Percentiles rank a stretch among this genome's conserved stretches.
Conservation (phyloP, 805 yeast genomes). For the Danielozyma ontarioensis region DNA sequence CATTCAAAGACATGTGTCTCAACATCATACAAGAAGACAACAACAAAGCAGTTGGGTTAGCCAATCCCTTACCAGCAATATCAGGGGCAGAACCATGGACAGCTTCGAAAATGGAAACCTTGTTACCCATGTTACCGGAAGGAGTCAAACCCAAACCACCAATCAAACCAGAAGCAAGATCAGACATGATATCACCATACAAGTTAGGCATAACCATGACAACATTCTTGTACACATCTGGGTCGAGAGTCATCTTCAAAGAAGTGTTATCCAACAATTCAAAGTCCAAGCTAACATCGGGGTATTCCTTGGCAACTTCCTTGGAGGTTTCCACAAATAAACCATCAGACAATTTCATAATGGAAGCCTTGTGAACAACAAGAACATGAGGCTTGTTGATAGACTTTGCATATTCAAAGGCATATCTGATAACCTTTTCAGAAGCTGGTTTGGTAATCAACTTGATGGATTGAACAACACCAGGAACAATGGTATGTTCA, state of each 20-base stretch:
- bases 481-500: slow-evolving; percentile 96
- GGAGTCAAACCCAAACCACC: slow-evolving; percentile 99
- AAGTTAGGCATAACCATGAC: slow-evolving; percentile 99
- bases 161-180: slow-evolving; percentile 93
- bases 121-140: slow-evolving; percentile 98
- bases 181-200: slow-evolving; percentile 99
- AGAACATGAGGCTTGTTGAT: slow-evolving; percentile 82
- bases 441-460: slow-evolving; percentile 95
- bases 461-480: slow-evolving; percentile 97
- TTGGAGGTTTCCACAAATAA: slow-evolving; percentile 88
- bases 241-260: slow-evolving; percentile 83
- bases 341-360: slow-evolving; percentile 98
- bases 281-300: slow-evolving; percentile 74
- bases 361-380: slow-evolving; percentile 97
- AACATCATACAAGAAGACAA: slow-evolving; percentile 98
- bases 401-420: slow-evolving; percentile 91
- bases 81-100: slow-evolving; percentile 99
- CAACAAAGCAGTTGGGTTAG: slow-evolving; percentile 97
- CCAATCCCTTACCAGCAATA: slow-evolving; percentile 97
- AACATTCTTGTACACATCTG: slow-evolving; percentile 76
- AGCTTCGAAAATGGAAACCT: slow-evolving; percentile 97
- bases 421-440: slow-evolving; percentile 94
- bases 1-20: slow-evolving; percentile 91
- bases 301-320: slow-evolving; percentile 86
- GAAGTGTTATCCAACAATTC: slow-evolving; percentile 97